Evolutionary conservation across 2,329 filamentous ascomycete genomes (phyloP).

Genomic region (Penicillium italicum): DNA sequence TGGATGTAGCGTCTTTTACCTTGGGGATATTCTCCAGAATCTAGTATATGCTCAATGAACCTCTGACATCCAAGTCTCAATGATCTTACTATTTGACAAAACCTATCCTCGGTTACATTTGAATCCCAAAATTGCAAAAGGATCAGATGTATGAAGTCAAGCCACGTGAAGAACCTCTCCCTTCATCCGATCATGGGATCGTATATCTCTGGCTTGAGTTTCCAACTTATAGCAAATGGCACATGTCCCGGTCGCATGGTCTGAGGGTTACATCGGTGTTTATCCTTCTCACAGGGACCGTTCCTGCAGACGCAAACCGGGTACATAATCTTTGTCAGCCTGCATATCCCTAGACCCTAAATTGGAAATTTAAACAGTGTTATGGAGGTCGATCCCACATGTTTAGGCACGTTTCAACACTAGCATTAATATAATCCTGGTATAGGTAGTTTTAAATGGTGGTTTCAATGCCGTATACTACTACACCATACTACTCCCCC

Average conservation of each 20-base stretch:
- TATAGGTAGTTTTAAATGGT: too few relatives aligned
- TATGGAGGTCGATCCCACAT: too few relatives aligned
- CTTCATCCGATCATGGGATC: background rate
- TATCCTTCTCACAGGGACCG: conserved; percentile 9
- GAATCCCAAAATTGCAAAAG: background rate
- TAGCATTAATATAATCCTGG: too few relatives aligned
- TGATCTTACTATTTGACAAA: too few relatives aligned
- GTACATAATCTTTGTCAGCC: background rate
- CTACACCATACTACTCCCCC: too few relatives aligned
- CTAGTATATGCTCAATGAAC: background rate
- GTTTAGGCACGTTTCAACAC: too few relatives aligned
- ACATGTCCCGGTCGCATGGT: conserved; percentile 21
- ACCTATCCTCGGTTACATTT: background rate
- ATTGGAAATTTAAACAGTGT: background rate
- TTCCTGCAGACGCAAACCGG: conserved; percentile 11
- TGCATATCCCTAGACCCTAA: background rate
- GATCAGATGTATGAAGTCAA: background rate
- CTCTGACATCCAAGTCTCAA: background rate
- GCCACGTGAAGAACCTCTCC: background rate
- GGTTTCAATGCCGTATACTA: too few relatives aligned
- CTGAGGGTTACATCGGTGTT: conserved; percentile 17
- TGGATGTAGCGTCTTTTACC: background rate
- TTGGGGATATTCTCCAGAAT: background rate
- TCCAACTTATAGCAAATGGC: background rate
- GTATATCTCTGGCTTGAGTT: background rate